Evolutionary conservation across 352 stramenopile species (phyloP).

Genomic region (Globisporangium carolinianum): DNA sequence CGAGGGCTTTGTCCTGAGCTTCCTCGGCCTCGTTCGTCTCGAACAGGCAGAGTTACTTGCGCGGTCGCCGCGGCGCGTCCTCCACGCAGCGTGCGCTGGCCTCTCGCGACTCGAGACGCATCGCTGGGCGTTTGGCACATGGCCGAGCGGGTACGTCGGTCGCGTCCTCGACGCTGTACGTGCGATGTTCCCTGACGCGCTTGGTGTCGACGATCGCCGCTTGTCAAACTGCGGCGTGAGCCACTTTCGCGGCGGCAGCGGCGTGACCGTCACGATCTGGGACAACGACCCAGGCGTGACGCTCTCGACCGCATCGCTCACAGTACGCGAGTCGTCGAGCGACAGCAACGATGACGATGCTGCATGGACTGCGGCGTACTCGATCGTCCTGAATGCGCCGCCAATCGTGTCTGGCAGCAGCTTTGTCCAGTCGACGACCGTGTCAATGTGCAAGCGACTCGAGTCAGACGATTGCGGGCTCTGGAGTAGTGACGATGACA

Average conservation of each 20-base stretch:
- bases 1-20: slow-evolving; percentile 51
- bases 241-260: slow-evolving; percentile 28
- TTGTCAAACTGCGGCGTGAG: slow-evolving; percentile 64
- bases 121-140: slow-evolving; percentile 47
- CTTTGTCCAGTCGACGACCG: slow-evolving; percentile 6
- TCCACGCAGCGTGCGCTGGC: slow-evolving; percentile 44
- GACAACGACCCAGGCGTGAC: slow-evolving; percentile 75
- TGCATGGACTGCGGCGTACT: slow-evolving; percentile 22
- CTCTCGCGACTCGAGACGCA: slow-evolving; percentile 54
- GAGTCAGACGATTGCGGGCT: slow-evolving; percentile 41
- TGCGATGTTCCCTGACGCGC: slow-evolving; percentile 42
- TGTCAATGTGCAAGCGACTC: slow-evolving; percentile 21
- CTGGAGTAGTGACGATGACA: slow-evolving; percentile 13
- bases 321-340: slow-evolving; percentile 23
- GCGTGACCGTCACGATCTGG: slow-evolving; percentile 59
- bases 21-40: slow-evolving; percentile 58
- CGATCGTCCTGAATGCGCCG: slow-evolving; percentile 61
- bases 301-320: slow-evolving; percentile 28
- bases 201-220: slow-evolving; percentile 31
- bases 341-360: not conserved
- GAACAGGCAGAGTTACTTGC: slow-evolving; percentile 35
- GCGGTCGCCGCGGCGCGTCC: slow-evolving; percentile 22
- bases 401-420: slow-evolving; percentile 14
- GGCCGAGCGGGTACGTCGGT: slow-evolving; percentile 38
- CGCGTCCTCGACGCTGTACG: slow-evolving; percentile 37